phyloP scores from a whole-genome alignment of 176 grass and related monocot genomes.

The Avena atlantica region DNA sequence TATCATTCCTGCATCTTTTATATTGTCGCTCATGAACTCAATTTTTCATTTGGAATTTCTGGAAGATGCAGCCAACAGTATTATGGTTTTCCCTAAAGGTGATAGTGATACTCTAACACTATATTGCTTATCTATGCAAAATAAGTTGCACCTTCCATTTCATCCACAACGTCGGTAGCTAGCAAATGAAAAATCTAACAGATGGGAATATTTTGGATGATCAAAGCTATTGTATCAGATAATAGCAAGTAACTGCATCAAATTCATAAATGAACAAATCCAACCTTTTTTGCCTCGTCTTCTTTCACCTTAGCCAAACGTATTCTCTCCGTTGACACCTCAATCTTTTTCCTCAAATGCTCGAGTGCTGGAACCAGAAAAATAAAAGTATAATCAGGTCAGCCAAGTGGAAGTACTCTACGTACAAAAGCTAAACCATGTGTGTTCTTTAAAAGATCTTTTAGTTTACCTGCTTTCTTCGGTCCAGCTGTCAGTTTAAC shows the following conservation, averaged over 20 bases:
- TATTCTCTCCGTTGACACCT: slow-evolving; percentile 86
- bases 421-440: slow-evolving; percentile 32
- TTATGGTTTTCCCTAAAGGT: background rate
- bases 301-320: slow-evolving; percentile 83
- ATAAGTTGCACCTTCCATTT: slow-evolving; percentile 21
- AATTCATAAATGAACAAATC: background rate
- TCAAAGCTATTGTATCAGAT: background rate
- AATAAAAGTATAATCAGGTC: slow-evolving; percentile 2
- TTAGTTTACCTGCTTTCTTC: slow-evolving; percentile 85
- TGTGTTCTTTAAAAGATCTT: slow-evolving; percentile 24
- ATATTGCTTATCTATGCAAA: slow-evolving; percentile 20
- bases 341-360: slow-evolving; percentile 89
- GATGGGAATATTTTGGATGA: background rate
- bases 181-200: slow-evolving; percentile 12
- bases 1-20: background rate
- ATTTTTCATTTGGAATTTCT: background rate
- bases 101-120: slow-evolving; percentile 1
- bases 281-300: slow-evolving; percentile 86
- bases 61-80: slow-evolving; percentile 10
- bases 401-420: slow-evolving; percentile 19
- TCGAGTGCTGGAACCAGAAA: slow-evolving; percentile 72
- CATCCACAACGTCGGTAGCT: background rate
- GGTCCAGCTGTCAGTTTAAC: slow-evolving; percentile 94
- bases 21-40: background rate
- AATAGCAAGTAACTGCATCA: slow-evolving; percentile 24